Conservation (phyloP, 225 moss, liverwort and hornwort species). For the Lunularia cruciata region DNA sequence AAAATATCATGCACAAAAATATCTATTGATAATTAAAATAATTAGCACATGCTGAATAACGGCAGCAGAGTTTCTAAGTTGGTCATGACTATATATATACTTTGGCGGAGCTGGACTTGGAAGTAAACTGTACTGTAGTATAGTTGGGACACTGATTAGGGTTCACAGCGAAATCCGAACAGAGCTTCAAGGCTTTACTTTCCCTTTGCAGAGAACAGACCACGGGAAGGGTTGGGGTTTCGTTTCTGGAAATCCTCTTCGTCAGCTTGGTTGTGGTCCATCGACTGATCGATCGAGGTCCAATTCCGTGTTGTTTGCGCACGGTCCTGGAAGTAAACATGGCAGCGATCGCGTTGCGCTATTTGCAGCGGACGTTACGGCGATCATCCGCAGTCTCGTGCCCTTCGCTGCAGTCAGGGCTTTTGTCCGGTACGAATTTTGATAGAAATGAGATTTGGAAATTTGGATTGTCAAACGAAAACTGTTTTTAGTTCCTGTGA, state of each 20-base stretch:
- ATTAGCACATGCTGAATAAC: too few relatives aligned
- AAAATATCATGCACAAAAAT: too few relatives aligned
- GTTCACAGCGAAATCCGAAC: background rate
- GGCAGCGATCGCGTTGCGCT: constrained; percentile 28
- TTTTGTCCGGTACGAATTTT: background rate
- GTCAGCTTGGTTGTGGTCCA: background rate
- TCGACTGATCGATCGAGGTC: background rate
- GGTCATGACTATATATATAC: background rate
- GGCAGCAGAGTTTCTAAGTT: too few relatives aligned
- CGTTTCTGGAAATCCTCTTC: background rate
- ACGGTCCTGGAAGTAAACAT: background rate
- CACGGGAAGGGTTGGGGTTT: too few relatives aligned
- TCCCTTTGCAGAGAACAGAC: too few relatives aligned
- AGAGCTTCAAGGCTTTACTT: background rate
- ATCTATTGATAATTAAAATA: too few relatives aligned
- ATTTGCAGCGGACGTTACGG: constrained; percentile 25
- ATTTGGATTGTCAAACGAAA: too few relatives aligned
- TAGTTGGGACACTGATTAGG: background rate
- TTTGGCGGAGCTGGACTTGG: background rate
- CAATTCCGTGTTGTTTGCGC: background rate
- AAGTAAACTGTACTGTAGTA: background rate
- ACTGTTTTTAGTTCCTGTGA: too few relatives aligned
- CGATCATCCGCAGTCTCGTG: background rate
- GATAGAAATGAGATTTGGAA: too few relatives aligned
- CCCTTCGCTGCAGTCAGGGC: constrained; percentile 2